A percentile compares a stretch with the other conserved stretches of the same genome.
These are phyloP conservation scores for Selenicereus undatus DNA, from an alignment of 148 eudicot species.

Conservation along the genomic window DNA sequence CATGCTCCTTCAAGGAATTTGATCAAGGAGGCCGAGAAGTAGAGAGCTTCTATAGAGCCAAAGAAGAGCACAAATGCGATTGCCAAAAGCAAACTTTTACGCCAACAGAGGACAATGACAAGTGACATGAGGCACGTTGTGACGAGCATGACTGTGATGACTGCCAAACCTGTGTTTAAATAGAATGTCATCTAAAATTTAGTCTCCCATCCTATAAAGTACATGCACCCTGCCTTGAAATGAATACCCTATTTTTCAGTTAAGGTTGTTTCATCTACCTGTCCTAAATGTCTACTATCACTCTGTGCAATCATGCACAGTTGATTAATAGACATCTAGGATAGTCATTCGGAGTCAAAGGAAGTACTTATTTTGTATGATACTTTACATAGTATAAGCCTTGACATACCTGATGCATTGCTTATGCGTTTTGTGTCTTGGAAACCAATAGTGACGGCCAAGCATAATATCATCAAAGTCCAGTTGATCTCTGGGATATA, in stretches of 20 bases:
- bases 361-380: background rate
- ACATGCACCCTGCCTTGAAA: too few species aligned
- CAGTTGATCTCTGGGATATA: slow-evolving; percentile 95
- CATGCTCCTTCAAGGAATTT: slow-evolving; percentile 97
- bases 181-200: background rate
- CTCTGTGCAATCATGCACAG: too few species aligned
- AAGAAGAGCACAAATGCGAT: slow-evolving; percentile 66
- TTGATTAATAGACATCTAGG: background rate
- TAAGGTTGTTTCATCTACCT: too few species aligned
- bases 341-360: background rate
- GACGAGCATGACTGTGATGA: slow-evolving; percentile 94
- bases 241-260: too few species aligned
- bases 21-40: slow-evolving; percentile 86
- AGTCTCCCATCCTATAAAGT: background rate
- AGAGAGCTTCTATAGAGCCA: slow-evolving; percentile 84
- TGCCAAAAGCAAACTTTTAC: slow-evolving; percentile 58
- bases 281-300: too few species aligned
- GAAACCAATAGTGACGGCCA: slow-evolving; percentile 91
- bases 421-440: slow-evolving; percentile 83
- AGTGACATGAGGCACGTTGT: slow-evolving; percentile 98
- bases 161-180: slow-evolving; percentile 78
- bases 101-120: slow-evolving; percentile 91
- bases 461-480: slow-evolving; percentile 80
- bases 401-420: slow-evolving; percentile 79
- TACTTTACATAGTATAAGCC: background rate